These are phyloP conservation scores for Lentinus tigrinus DNA, from an alignment of 768 basidiomycete genomes.

Conservation along the genomic window DNA sequence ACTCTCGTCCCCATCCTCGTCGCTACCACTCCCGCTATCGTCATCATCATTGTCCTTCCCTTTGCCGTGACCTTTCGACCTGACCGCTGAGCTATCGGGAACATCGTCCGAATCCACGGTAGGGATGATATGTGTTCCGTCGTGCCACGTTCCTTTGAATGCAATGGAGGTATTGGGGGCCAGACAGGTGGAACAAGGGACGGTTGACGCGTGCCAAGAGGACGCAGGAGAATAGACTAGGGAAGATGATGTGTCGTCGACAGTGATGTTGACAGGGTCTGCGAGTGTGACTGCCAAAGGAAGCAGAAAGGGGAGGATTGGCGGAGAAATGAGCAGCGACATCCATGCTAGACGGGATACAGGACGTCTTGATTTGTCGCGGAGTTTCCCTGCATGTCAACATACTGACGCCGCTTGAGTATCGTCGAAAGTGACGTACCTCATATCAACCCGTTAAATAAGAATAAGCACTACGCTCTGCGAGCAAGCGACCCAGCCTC, in stretches of 20 bases:
- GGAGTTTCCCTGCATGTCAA: not conserved
- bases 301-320: not conserved
- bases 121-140: conserved; percentile 24
- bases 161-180: conserved; percentile 11
- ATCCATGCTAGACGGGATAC: not conserved
- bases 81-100: not conserved
- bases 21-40: not conserved
- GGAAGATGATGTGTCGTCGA: conserved; percentile 23
- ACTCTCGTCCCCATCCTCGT: conserved; percentile 8
- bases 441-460: conserved; percentile 1
- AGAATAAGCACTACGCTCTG: not conserved
- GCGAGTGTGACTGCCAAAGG: conserved; percentile 1
- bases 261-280: conserved; percentile 19
- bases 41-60: not conserved
- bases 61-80: conserved; percentile 2
- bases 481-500: not conserved
- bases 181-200: conserved; percentile 19
- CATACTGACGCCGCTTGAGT: not conserved
- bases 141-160: conserved; percentile 24
- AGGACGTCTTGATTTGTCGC: not conserved
- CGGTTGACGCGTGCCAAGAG: conserved; percentile 23
- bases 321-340: not conserved
- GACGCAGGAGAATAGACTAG: conserved; percentile 20
- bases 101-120: conserved; percentile 18
- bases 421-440: not conserved